Conservation (phyloP, 2,329 filamentous ascomycete species). For the Cordyceps cicadae region DNA sequence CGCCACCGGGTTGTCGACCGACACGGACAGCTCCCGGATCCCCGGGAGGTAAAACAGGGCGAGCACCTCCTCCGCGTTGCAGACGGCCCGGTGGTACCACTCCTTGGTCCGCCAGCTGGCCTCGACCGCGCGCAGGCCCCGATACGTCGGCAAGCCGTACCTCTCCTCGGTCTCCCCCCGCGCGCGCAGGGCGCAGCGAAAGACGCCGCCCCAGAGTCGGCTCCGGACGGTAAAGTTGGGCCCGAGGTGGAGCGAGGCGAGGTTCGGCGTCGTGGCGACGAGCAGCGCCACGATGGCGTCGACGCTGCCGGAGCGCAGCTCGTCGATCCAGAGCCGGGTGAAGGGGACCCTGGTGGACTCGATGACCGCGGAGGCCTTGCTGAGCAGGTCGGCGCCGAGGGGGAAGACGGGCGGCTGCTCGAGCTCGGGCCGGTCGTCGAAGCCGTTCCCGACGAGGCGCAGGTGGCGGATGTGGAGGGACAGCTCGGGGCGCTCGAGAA, state of each 20-base stretch:
- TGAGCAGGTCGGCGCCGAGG: not conserved
- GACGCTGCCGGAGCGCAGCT: not conserved
- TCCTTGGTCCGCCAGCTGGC: not conserved
- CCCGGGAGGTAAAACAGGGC: not conserved
- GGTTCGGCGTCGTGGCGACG: not conserved
- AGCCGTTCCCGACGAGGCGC: not conserved
- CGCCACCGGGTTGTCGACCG: not conserved
- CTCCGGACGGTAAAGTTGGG: not conserved
- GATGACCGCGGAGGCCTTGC: not conserved
- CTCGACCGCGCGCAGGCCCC: not conserved
- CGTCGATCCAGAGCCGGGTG: not conserved
- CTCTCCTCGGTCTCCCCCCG: no score
- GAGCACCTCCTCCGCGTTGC: not conserved
- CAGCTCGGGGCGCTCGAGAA: not conserved
- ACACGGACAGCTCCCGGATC: not conserved
- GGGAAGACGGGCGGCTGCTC: not conserved
- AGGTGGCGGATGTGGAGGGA: not conserved
- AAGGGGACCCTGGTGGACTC: not conserved
- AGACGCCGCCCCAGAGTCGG: not conserved
- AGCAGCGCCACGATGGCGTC: not conserved
- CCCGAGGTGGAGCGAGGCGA: not conserved
- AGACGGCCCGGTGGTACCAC: not conserved
- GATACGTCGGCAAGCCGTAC: not conserved
- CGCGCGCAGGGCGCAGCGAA: not conserved
- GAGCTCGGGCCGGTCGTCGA: not conserved